These are phyloP conservation scores for Cladosporium phlei DNA, from an alignment of 2,329 filamentous ascomycete species.

Conservation along the genomic window DNA sequence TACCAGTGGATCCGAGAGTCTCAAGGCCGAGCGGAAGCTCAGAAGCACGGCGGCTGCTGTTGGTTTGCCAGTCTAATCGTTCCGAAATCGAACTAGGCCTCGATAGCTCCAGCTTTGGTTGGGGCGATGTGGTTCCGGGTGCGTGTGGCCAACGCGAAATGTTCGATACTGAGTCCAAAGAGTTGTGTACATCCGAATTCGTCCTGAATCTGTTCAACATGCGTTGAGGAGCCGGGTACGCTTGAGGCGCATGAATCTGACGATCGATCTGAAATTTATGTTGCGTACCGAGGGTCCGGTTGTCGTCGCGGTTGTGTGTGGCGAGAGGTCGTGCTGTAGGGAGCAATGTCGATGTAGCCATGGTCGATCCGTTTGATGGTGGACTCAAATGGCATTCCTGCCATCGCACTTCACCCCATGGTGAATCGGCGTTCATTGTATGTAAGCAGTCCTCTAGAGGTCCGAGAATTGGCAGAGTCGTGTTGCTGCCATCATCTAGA, in stretches of 20 bases:
- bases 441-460: not conserved
- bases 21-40: not conserved
- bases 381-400: not conserved
- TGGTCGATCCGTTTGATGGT: not conserved
- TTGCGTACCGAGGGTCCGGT: not conserved
- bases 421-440: constrained; percentile 1
- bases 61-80: not conserved
- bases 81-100: not conserved
- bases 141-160: not conserved
- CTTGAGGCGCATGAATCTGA: not conserved
- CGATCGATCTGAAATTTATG: not conserved
- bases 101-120: not conserved
- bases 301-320: not conserved
- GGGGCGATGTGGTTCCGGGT: not conserved
- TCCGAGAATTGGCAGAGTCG: not conserved
- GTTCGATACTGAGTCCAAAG: not conserved
- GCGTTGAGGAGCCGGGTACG: not conserved
- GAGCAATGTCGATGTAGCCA: not conserved
- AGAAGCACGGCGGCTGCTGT: not conserved
- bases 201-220: not conserved
- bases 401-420: constrained; percentile 10
- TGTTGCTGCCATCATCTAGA: constrained; percentile 1
- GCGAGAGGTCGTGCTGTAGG: not conserved
- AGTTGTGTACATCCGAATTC: not conserved
- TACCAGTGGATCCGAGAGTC: not conserved